Evolutionary conservation across 2,329 filamentous ascomycete genomes (phyloP), one percentile per base, ranked within the genome.

Genomic region (Aspergillus unguis): DNA sequence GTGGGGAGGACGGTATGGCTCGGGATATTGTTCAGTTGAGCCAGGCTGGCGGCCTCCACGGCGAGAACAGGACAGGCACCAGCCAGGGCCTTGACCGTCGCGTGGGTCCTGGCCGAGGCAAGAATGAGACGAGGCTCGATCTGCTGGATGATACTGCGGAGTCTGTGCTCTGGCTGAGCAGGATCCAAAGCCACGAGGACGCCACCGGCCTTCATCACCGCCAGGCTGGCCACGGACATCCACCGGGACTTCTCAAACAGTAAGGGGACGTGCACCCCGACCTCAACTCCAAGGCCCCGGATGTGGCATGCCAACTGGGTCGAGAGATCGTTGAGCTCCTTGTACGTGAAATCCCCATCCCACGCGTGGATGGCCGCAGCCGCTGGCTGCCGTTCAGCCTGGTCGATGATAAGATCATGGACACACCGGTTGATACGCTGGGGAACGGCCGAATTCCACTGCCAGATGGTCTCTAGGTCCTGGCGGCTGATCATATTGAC

Each of bases 321-420:
- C 32, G 32, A 35, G 8, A 35, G 32, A 17, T 17, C 17, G 11
- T 52, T 44, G 9, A 52, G 35, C 23, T 52, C 11, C 6, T 25
- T 9, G 43, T 52, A 52, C 5, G 49, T 52, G 6, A 40, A 23
- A 17, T 42, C 11, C 5, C 43, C 43, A 27, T 54, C 52, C 48
- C 47, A 51, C 17, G 17, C 17, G 17, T 17, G 17, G 17, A 17
- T 17, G 17, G 17, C 17, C 17, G 17, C 17, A 17, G 17, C 17
- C 17, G 17, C 17, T 17, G 17, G 17, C 17, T 17, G 17, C 17
- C 17, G 17, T 17, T 17, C 17, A 17, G 17, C 17, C 17, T 17
- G 17, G 17, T 17, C 17, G 17, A 17, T 17, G 17, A 17, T 17
- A 17, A 17, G 17, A 17, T 17, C 17, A 17, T 17, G 17, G 17